Conservation (phyloP, 192 early-diverging fungal genomes). For the Rhizophagus sp. region DNA sequence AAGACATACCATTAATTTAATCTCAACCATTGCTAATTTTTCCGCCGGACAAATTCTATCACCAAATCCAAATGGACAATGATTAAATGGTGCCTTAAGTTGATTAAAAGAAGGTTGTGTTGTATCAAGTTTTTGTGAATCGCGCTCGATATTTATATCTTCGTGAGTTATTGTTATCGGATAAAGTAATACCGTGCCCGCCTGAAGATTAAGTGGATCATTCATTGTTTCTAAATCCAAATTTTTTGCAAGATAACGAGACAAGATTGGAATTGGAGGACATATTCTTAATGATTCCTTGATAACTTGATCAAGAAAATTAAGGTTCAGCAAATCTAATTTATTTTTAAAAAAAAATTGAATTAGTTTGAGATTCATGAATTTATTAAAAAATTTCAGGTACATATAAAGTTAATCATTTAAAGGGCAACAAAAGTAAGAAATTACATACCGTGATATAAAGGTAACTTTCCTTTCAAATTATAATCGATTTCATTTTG, state of each 20-base stretch:
- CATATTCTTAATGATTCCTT: not conserved
- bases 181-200: not conserved
- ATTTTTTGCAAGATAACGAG: not conserved
- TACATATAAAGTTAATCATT: no score
- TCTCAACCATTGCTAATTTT: not conserved
- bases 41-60: not conserved
- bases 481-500: not conserved
- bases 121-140: not conserved
- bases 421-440: no score
- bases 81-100: not conserved
- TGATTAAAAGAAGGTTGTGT: not conserved
- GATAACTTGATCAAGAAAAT: not conserved
- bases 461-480: not conserved
- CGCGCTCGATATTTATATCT: not conserved
- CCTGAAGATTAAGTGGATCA: not conserved
- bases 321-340: not conserved
- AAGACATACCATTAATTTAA: not conserved
- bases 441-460: not conserved
- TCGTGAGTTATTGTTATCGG: not conserved
- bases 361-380: no score
- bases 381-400: no score
- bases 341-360: no score
- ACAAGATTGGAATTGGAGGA: not conserved
- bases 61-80: slow-evolving; percentile 3
- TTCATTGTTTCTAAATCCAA: not conserved